These are phyloP conservation scores for Fusarium sp. DNA, from an alignment of 2,329 filamentous ascomycete genomes.

Conservation along the genomic window DNA sequence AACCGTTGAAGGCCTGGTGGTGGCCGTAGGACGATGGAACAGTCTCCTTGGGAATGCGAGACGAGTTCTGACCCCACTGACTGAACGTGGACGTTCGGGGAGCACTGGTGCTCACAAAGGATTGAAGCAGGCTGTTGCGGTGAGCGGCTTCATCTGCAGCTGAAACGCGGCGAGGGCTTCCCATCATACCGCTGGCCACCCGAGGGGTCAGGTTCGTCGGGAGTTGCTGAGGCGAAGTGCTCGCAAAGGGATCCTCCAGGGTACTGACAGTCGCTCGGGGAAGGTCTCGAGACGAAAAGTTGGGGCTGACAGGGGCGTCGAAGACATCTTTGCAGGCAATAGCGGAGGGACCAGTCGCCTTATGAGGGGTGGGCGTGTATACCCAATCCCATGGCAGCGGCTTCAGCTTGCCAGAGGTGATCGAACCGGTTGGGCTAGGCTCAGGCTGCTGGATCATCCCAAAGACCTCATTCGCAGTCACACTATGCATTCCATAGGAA, in stretches of 20 bases:
- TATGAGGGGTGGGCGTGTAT: conserved; percentile 50
- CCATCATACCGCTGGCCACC: conserved; percentile 29
- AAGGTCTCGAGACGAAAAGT: conserved; percentile 35
- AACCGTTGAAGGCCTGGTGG: conserved; percentile 23
- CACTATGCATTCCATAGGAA: conserved; percentile 67
- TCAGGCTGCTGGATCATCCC: conserved; percentile 52
- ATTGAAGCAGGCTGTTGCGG: conserved; percentile 51
- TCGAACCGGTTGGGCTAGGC: conserved; percentile 45
- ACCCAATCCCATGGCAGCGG: conserved; percentile 66
- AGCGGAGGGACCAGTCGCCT: conserved; percentile 31
- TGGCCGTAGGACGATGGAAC: conserved; percentile 34
- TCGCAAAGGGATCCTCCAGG: conserved; percentile 50
- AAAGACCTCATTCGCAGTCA: conserved; percentile 64
- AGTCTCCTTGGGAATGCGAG: conserved; percentile 31
- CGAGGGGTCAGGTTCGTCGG: conserved; percentile 17
- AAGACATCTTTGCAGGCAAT: conserved; percentile 45
- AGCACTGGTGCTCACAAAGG: conserved; percentile 44
- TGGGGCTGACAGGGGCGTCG: conserved; percentile 40
- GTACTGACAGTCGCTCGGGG: conserved; percentile 11
- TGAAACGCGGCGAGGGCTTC: conserved; percentile 34
- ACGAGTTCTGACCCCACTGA: conserved; percentile 45
- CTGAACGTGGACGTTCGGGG: conserved; percentile 49
- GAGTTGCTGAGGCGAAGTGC: conserved; percentile 38
- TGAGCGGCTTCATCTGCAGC: conserved; percentile 47
- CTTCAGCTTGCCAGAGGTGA: conserved; percentile 49